These are phyloP conservation scores for Codiaeum variegatum DNA, from an alignment of 441 rosid species.

Conservation along the genomic window DNA sequence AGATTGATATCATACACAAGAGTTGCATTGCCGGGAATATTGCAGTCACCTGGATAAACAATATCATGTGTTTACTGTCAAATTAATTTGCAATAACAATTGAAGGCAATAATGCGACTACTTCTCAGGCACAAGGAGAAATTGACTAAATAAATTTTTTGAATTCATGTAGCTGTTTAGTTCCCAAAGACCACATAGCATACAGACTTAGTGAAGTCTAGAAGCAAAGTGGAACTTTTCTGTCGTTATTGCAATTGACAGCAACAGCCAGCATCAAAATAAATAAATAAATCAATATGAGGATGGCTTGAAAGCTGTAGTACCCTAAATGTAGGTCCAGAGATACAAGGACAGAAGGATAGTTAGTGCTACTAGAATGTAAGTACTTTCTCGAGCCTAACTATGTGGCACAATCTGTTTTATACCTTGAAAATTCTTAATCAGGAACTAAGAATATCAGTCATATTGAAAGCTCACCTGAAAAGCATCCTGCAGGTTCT, in stretches of 20 bases:
- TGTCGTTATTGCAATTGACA: background rate
- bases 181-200: background rate
- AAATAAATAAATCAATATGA: background rate
- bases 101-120: background rate
- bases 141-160: background rate
- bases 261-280: background rate
- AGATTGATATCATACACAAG: conserved; percentile 77
- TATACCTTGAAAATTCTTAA: background rate
- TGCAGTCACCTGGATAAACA: conserved; percentile 69
- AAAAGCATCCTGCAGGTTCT: conserved; percentile 94
- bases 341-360: background rate
- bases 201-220: background rate
- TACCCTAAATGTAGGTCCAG: background rate
- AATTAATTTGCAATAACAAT: background rate
- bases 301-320: background rate
- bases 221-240: background rate
- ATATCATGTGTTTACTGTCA: conserved; percentile 17
- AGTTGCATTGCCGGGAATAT: conserved; percentile 89
- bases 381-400: background rate
- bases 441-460: background rate
- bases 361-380: background rate
- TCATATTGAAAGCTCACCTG: conserved; percentile 39
- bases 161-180: background rate
- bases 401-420: background rate
- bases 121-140: background rate